Conservation (phyloP, 176 grass and related monocot genomes). For the Musa troglodytarum region DNA sequence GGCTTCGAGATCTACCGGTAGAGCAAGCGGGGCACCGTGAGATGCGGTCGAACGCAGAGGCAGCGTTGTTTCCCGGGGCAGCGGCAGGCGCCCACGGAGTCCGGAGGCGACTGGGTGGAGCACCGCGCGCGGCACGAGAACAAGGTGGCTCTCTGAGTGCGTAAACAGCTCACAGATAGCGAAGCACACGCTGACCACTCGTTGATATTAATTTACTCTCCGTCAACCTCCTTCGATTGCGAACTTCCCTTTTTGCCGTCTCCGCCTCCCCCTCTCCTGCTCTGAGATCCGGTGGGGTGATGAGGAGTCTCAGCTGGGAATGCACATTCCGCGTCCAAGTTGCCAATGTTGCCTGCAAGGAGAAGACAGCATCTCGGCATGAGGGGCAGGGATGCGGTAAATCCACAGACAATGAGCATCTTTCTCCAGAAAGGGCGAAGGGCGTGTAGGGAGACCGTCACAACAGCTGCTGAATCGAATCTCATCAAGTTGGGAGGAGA, state of each 20-base stretch:
- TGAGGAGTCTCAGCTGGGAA: background rate
- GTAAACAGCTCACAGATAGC: slow-evolving; percentile 4
- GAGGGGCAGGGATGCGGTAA: background rate
- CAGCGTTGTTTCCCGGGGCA: background rate
- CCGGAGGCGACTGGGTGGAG: slow-evolving; percentile 2
- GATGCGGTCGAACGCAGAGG: background rate
- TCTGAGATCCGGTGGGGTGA: background rate
- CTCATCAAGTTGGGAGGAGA: slow-evolving; percentile 5
- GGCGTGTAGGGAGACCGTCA: slow-evolving; percentile 2
- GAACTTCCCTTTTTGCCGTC: background rate
- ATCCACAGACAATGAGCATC: slow-evolving; percentile 11
- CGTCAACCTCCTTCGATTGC: background rate
- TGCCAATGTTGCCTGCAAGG: slow-evolving; percentile 1
- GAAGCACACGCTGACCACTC: slow-evolving; percentile 3
- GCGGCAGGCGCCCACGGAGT: slow-evolving; percentile 15
- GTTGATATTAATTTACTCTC: background rate
- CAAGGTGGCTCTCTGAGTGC: background rate
- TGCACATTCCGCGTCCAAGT: slow-evolving; percentile 5
- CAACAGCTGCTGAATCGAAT: slow-evolving; percentile 5
- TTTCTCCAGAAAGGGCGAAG: slow-evolving; percentile 9
- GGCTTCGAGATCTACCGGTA: background rate
- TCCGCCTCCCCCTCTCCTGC: background rate
- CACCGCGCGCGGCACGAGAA: background rate
- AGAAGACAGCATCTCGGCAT: slow-evolving; percentile 2
- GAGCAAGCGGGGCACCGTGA: background rate